Conservation (phyloP, 1,139 yeast species). For the Nakaseomyces nivariensis region DNA sequence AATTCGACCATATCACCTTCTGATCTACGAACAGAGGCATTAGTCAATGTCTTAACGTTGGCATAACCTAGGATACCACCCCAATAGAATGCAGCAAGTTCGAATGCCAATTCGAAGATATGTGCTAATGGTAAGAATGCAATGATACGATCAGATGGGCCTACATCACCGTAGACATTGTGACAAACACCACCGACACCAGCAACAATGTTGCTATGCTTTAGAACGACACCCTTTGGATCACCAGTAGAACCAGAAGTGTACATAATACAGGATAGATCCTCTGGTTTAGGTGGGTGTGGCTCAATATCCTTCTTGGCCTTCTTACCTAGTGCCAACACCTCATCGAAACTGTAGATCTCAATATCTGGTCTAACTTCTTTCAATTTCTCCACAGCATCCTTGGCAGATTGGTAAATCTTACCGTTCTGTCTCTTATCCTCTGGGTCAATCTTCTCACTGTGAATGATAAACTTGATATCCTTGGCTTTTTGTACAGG, state of each 20-base stretch:
- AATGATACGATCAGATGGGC: conserved; percentile 56
- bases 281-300: conserved; percentile 57
- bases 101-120: conserved; percentile 86
- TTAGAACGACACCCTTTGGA: conserved; percentile 92
- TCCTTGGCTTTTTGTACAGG: conserved; percentile 60
- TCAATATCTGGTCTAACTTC: conserved; percentile 68
- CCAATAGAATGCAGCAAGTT: conserved; percentile 74
- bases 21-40: conserved; percentile 72
- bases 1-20: conserved; percentile 80
- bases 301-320: conserved; percentile 30
- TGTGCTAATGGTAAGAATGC: conserved; percentile 94
- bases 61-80: conserved; percentile 89
- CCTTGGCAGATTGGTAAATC: conserved; percentile 44
- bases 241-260: conserved; percentile 97
- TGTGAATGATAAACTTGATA: conserved; percentile 62
- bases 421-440: conserved; percentile 61
- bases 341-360: conserved; percentile 56
- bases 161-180: conserved; percentile 46
- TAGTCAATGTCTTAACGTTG: conserved; percentile 82
- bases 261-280: conserved; percentile 88
- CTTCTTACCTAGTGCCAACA: conserved; percentile 51
- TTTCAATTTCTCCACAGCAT: conserved; percentile 48
- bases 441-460: conserved; percentile 48
- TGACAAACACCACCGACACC: conserved; percentile 77
- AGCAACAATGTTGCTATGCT: conserved; percentile 67